Evolutionary conservation across 805 yeast genomes (phyloP), one percentile per base, ranked within the genome.

Genomic region (Blastobotrys terrestris): DNA sequence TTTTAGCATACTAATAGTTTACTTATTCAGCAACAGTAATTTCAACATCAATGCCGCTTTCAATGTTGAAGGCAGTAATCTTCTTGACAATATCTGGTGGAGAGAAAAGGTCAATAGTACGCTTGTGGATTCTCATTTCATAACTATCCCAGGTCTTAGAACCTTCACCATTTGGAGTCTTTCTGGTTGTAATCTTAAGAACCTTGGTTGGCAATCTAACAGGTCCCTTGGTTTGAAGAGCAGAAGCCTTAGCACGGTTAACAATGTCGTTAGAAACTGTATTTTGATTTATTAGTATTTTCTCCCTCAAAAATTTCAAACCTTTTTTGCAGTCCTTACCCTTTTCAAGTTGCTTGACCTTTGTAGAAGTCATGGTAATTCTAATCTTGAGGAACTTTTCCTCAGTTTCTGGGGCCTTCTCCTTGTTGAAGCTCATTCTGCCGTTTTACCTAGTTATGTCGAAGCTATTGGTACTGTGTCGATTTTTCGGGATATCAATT

Each of bases 161-260:
- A 94, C 99, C 99, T 83, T 94, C 97, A 94, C 99, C 99, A 78
- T 95, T 95, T 73, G 99, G 99, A 74, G 99, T 87, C 91, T 94
- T 94, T 88, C 99, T 90, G 87, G 99, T 94, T 80, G 95, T 82
- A 80, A 94, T 82, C 79, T 87, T 89, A 73, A 94, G 87, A 69
- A 87, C 94, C 87, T 91, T 94, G 79, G 99, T 94, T 82, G 99
- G 99, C 81, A 94, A 79, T 87, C 99, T 91, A 73, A 94, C 96
- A 68, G 99, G 99, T 74, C 99, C 99, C 83, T 90, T 92, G 85
- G 89, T 90, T 76, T 78, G 81, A 72, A 91, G 81, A 70, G 85
- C 77, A 78, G 82, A 77, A 75, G 79, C 80, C 75, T 79, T 79
- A 75, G 98, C 97, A 72, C 88, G 90, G 75, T 73, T 76, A 77